Base-by-base conservation (phyloP, 2,329 filamentous ascomycete genomes). In the Penicillium hesseltinei region DNA sequence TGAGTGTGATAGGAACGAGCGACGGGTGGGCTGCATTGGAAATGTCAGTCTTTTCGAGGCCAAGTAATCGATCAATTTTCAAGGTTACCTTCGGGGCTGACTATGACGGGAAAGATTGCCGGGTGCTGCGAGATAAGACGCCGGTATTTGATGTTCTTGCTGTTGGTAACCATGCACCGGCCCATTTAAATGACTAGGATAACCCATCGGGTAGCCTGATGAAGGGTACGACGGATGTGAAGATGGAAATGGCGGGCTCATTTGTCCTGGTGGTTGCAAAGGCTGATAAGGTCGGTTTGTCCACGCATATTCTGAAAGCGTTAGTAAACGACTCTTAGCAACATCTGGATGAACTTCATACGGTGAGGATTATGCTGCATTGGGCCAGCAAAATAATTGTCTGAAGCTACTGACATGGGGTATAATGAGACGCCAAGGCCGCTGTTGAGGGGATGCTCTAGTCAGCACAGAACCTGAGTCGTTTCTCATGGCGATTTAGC, bases 281-380 rank as follows among this genome's bases (percentile, higher is more conserved):
- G 67, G 66, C 29, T 71, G 69, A 39, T 66, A 65, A 23, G 68
- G 65, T 54, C 69, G 67, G 49, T 64, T 66, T 50, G 63, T 63
- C 71, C 71, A 73, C 38, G 55, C 58, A 62, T 72, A 72, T 40
- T 67, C 71, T 73, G 56, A 15, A 15, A 13, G 1, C 5, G 62
- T 71, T 51, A 71, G 66, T 53, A 29, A 25, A 43, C 13, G 2
- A 15, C 17, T n/a, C 25, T 42, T 19, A 13, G 21, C 25, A 10
- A 23, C 2, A 2, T 17, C 6, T 29, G 19, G n/a, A 39, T 19
- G 31, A 11, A 8, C 33, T 46, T 21, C 69, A 50, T 71, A 73
- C 71, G 66, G 17, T 69, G 63, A 48, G 66, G 53, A 43, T 71
- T 68, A 31, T 69, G 69, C 60, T 70, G 67, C 70, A 73, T 71